These are phyloP conservation scores for Aquilaria yunnanensis DNA, from an alignment of 345 rosid species.

Conservation along the genomic window DNA sequence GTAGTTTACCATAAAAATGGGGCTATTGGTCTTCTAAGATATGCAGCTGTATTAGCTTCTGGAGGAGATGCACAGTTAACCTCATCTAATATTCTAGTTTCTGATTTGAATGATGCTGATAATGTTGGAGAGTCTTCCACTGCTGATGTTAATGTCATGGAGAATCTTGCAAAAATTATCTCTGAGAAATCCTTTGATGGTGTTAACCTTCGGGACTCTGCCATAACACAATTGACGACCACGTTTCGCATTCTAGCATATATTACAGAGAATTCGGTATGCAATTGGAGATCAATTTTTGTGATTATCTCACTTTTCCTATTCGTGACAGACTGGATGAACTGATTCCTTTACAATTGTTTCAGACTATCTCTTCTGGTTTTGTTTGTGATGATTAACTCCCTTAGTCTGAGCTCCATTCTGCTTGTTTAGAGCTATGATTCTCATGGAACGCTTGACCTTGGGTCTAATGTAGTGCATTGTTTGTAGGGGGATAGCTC, in stretches of 20 bases:
- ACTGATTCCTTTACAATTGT: too few species aligned
- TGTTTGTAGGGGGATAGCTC: too few species aligned
- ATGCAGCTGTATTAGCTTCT: conserved; percentile 83
- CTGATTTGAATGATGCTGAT: conserved; percentile 69
- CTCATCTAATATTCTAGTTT: conserved; percentile 63
- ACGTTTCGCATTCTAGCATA: conserved; percentile 85
- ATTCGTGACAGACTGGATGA: background rate
- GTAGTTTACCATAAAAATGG: conserved; percentile 92
- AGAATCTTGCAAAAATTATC: conserved; percentile 77
- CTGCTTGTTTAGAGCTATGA: too few species aligned
- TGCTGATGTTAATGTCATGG: conserved; percentile 72
- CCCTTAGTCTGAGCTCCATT: too few species aligned
- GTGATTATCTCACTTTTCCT: background rate
- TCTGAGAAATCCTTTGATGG: conserved; percentile 87
- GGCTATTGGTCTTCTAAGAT: conserved; percentile 80
- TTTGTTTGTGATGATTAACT: too few species aligned
- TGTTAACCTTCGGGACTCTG: conserved; percentile 71
- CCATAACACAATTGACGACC: conserved; percentile 85
- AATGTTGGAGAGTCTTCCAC: conserved; percentile 65
- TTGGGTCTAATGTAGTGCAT: too few species aligned
- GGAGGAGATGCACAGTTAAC: conserved; percentile 91
- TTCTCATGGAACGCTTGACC: too few species aligned
- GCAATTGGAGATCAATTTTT: conserved; percentile 14
- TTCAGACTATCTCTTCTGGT: too few species aligned
- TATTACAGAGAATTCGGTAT: conserved; percentile 79